Evolutionary conservation across 352 stramenopile genomes (phyloP), one percentile per base, ranked within the genome.

Genomic region (Phytophthora lateralis): DNA sequence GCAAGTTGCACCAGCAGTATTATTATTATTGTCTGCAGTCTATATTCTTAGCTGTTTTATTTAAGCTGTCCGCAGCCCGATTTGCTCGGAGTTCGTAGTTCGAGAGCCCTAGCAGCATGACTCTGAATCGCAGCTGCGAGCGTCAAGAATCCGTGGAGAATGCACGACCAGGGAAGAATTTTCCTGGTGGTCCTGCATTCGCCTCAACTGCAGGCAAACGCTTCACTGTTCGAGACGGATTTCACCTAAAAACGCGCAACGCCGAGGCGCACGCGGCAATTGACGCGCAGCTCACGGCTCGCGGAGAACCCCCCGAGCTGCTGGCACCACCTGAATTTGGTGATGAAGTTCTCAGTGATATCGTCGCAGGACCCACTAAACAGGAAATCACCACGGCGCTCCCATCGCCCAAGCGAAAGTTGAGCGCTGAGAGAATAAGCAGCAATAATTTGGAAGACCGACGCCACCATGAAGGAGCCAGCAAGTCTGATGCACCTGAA

Each of bases 221-320:
- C 21, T 90, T 90, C 48, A 78, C 78, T 0, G 71, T 90, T 11
- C 82, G 82, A 12, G 82, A 91, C 46, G 82, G 82, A 14, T 91
- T 91, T 58, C 82, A 91, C 62, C 48, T 91, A 8, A 87, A 82
- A 45, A 73, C 66, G 3, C 72, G 66, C 41, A 89, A 88, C 37
- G 71, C 83, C 37, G 81, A 88, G 44, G 58, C 60, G 24, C 56
- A 71, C 2, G 69, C 60, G 14, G 68, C 58, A 35, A 74, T 90
- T 18, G 77, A 87, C 45, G 59, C 77, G 21, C 63, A 73, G 15
- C 45, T 88, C 15, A 46, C 53, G 4, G 21, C 17, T 17, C 38
- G 44, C 0, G 46, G 32, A 35, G 26, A 63, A 49, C 30, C 62
- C 15, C 9, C 18, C 10, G 35, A 50, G 9, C 9, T 9, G 15